Evolutionary conservation across 176 grass and related monocot species (phyloP).

Genomic region (Calamus simplicifolius): DNA sequence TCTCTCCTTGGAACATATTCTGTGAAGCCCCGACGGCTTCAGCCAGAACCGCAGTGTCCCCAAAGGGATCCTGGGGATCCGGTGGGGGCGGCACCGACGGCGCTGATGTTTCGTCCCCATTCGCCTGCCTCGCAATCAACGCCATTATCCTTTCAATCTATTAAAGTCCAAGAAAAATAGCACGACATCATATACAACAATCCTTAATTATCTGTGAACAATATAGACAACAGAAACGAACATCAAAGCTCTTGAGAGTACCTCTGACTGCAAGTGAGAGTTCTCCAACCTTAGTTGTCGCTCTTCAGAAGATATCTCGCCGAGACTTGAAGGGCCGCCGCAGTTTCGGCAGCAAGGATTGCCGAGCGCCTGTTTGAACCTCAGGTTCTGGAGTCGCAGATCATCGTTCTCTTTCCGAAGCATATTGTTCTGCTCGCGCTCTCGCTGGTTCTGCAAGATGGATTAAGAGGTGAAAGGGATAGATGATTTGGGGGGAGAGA

Average conservation of each 20-base stretch:
- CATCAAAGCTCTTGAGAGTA: background rate
- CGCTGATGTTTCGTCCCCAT: too few relatives aligned
- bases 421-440: slow-evolving; percentile 44
- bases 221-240: background rate
- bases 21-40: background rate
- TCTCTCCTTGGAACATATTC: too few relatives aligned
- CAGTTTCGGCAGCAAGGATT: slow-evolving; percentile 25
- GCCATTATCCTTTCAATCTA: too few relatives aligned
- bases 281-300: slow-evolving; percentile 27
- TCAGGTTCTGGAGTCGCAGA: slow-evolving; percentile 33
- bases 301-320: slow-evolving; percentile 19
- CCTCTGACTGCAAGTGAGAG: slow-evolving; percentile 28
- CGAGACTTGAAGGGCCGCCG: background rate
- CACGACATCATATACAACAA: background rate
- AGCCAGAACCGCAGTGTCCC: background rate
- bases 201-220: background rate
- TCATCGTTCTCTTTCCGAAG: slow-evolving; percentile 43
- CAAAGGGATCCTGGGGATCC: too few relatives aligned
- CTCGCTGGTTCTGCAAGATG: slow-evolving; percentile 27
- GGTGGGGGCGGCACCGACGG: too few relatives aligned
- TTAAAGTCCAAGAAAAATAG: too few relatives aligned
- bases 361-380: slow-evolving; percentile 9
- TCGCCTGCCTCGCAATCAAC: too few relatives aligned
- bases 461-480: background rate
- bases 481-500: background rate